Conservation (phyloP, 148 eudicot genomes). For the Nepenthes gracilis region DNA sequence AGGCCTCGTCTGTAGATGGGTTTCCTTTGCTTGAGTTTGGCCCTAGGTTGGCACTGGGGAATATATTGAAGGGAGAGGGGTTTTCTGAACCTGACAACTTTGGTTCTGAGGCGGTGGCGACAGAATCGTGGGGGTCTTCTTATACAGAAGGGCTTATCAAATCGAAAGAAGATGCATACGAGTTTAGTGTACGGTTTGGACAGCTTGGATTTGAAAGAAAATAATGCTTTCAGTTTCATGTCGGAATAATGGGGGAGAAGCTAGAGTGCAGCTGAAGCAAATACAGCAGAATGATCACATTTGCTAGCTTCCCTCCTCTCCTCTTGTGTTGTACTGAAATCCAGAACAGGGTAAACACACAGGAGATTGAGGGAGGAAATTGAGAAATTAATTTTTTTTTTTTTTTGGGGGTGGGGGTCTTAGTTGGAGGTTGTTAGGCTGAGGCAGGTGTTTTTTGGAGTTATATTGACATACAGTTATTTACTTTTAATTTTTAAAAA, state of each 20-base stretch:
- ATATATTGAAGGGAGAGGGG: conserved; percentile 22
- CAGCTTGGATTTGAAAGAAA: conserved; percentile 52
- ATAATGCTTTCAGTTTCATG: conserved; percentile 8
- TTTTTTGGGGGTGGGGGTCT: too few relatives aligned
- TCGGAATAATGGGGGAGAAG: neutral
- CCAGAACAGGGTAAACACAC: too few relatives aligned
- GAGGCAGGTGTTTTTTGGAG: neutral
- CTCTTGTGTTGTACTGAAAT: too few relatives aligned
- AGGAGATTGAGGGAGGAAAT: too few relatives aligned
- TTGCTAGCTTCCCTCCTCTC: too few relatives aligned
- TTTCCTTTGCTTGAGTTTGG: conserved; percentile 24
- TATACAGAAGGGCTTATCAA: conserved; percentile 19
- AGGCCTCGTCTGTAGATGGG: conserved; percentile 24
- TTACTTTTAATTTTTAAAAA: too few relatives aligned
- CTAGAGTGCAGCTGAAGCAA: neutral
- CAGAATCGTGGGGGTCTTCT: neutral
- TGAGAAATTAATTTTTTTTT: too few relatives aligned
- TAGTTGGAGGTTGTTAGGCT: too few relatives aligned
- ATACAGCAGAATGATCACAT: too few relatives aligned
- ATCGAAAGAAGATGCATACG: conserved; percentile 22
- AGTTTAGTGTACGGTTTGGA: conserved; percentile 44
- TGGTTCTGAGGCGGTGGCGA: conserved; percentile 15
- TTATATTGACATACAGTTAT: too few relatives aligned
- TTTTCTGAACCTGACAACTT: conserved; percentile 26
- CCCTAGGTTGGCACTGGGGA: conserved; percentile 14